Base-by-base conservation (phyloP, 2,329 filamentous ascomycete genomes). In the Xylariaceae sp. region DNA sequence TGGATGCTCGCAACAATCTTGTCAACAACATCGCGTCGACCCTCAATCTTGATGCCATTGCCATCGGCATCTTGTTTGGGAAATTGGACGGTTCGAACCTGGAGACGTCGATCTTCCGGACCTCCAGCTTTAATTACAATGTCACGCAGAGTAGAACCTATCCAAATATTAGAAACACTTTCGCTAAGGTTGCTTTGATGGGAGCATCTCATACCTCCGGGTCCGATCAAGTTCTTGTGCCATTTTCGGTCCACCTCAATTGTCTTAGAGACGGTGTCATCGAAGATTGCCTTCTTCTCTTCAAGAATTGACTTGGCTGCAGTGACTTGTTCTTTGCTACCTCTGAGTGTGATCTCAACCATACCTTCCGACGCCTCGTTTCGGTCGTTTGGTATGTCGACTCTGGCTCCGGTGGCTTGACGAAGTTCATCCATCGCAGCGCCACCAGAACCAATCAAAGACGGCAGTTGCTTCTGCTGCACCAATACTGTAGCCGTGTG, bases 161-260 rank as follows among this genome's bases (percentile, higher is more conserved):
- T n/a, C 26, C 32, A 34, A 51, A 53, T 40, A 60, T 84, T 71
- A 80, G 73, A 55, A 68, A 53, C 41, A 48, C 40, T 31, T n/a
- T 30, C 6, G 47, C 12, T 8, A 50, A 31, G 9, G 37, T 7
- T 11, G 45, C 50, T 11, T 39, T 37, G 43, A 46, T 53, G 1
- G 32, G 29, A 7, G 32, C 12, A 6, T 7, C 65, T 76, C 88
- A 75, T 80, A 91, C 91, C 94, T 69, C 88, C 88, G 62, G 85
- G 78, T 59, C 94, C 94, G 71, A 99, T 99, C 60, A 99, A 78
- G 51, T 86, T 83, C 73, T 87, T 86, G 75, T 99, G 94, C 72
- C 94, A 85, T 76, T 95, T 96, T 76, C 90, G 89, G 64, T 97
- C 91, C n/a, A 99, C 85, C 35, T 95, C 88, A 47, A 99, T 77